These are phyloP conservation scores for Saitoella complicata DNA, from an alignment of 805 yeast species.

Conservation along the genomic window DNA sequence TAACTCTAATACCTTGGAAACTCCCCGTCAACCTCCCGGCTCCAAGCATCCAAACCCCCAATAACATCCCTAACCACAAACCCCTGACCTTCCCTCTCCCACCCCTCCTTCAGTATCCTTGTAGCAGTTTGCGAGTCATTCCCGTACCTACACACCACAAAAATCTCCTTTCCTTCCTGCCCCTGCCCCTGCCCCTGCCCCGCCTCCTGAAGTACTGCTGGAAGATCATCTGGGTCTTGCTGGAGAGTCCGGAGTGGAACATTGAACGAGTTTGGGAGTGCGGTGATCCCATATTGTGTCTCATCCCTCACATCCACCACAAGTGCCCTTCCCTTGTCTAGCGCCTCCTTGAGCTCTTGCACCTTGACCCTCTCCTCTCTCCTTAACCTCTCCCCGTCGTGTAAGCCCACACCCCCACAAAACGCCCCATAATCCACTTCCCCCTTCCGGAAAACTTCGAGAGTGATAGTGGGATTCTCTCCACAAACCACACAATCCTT, in stretches of 20 bases:
- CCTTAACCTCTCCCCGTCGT: constrained; percentile 23
- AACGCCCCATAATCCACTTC: constrained; percentile 49
- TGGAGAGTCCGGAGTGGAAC: constrained; percentile 40
- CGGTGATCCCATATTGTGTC: constrained; percentile 57
- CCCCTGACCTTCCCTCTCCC: constrained; percentile 16
- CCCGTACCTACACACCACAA: constrained; percentile 72
- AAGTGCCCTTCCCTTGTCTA: constrained; percentile 14
- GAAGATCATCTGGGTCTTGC: neutral
- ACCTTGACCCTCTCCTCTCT: constrained; percentile 33
- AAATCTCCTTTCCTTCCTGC: constrained; percentile 22
- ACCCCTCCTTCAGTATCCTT: constrained; percentile 34
- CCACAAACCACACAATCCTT: constrained; percentile 51
- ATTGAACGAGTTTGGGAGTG: constrained; percentile 42
- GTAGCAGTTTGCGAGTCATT: constrained; percentile 80
- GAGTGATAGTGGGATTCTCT: constrained; percentile 32
- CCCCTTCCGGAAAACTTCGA: constrained; percentile 29
- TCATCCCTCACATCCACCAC: constrained; percentile 67
- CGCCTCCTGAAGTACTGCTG: neutral
- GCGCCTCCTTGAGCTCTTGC: constrained; percentile 20
- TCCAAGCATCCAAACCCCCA: constrained; percentile 69
- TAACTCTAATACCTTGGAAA: constrained; percentile 44
- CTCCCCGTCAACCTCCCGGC: constrained; percentile 36
- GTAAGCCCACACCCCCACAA: constrained; percentile 47
- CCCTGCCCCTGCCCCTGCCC: constrained; percentile 8
- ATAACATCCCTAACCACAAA: constrained; percentile 39